phyloP scores from a whole-genome alignment of 2,329 filamentous ascomycete species.

The Xylaria polymorpha region DNA sequence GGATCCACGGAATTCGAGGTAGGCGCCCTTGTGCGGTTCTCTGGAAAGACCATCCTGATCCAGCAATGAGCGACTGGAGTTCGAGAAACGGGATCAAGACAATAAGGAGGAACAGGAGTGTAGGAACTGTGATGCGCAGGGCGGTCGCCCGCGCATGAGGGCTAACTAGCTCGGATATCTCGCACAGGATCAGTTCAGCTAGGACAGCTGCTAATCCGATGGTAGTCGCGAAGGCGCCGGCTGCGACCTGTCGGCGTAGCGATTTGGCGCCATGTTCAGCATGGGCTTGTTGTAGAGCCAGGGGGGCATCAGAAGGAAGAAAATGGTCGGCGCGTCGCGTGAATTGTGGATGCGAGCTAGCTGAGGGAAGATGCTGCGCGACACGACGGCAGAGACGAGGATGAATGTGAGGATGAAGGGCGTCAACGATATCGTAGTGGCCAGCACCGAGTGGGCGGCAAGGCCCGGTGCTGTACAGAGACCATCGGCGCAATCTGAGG shows the following conservation, averaged over 20 bases:
- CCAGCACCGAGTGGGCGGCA: slow-evolving; percentile 56
- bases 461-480: slow-evolving; percentile 62
- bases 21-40: slow-evolving; percentile 66
- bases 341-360: slow-evolving; percentile 67
- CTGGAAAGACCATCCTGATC: slow-evolving; percentile 71
- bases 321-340: slow-evolving; percentile 69
- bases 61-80: slow-evolving; percentile 71
- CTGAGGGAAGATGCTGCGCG: slow-evolving; percentile 77
- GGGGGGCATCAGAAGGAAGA: slow-evolving; percentile 71
- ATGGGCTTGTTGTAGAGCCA: slow-evolving; percentile 67
- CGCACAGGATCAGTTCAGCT: slow-evolving; percentile 83
- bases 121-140: slow-evolving; percentile 75
- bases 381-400: slow-evolving; percentile 70
- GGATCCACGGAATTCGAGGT: slow-evolving; percentile 70
- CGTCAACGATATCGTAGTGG: slow-evolving; percentile 68
- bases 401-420: slow-evolving; percentile 80
- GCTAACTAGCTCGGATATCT: slow-evolving; percentile 81
- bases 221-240: slow-evolving; percentile 78
- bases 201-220: slow-evolving; percentile 81
- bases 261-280: slow-evolving; percentile 68
- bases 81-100: slow-evolving; percentile 82
- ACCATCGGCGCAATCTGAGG: slow-evolving; percentile 67
- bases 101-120: slow-evolving; percentile 77
- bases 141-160: slow-evolving; percentile 74
- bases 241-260: slow-evolving; percentile 63